These are phyloP conservation scores for Raphidocelis subcapitata DNA, from an alignment of 139 green algal genomes.

Conservation along the genomic window DNA sequence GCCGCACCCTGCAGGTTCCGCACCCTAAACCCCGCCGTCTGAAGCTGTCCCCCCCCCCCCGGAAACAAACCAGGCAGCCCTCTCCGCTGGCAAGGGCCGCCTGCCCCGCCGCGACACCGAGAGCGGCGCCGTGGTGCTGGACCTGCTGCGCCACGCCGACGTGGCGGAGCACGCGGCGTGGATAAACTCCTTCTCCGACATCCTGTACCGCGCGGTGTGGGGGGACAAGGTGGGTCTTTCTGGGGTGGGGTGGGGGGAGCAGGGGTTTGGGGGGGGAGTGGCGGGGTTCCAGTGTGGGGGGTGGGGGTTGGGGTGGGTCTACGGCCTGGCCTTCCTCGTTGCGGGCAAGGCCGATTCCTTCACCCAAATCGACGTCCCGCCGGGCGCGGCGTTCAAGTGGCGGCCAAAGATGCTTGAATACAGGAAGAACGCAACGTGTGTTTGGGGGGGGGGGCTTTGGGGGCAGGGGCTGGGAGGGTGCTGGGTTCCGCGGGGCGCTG, in stretches of 20 bases:
- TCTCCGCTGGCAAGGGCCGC: conserved; percentile 19
- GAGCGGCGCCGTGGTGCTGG: conserved; percentile 52
- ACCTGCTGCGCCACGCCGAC: conserved; percentile 47
- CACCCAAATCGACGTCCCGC: conserved; percentile 33
- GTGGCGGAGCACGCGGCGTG: conserved; percentile 43
- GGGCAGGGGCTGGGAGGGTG: too few relatives aligned
- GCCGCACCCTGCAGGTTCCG: not conserved
- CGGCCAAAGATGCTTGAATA: too few relatives aligned
- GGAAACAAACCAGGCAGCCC: not conserved
- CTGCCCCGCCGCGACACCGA: conserved; percentile 34
- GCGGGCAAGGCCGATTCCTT: conserved; percentile 50
- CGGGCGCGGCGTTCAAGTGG: too few relatives aligned
- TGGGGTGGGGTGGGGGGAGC: too few relatives aligned
- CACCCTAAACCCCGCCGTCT: not conserved
- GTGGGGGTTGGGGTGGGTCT: too few relatives aligned
- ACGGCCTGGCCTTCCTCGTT: conserved; percentile 43
- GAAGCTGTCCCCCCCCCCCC: not conserved
- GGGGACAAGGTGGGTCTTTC: too few relatives aligned
- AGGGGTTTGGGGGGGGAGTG: too few relatives aligned
- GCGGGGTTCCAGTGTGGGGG: conserved; percentile 20
- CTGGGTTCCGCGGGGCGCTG: too few relatives aligned
- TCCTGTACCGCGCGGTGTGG: conserved; percentile 27
- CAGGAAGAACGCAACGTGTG: too few relatives aligned
- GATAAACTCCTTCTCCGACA: conserved; percentile 41
- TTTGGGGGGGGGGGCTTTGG: too few relatives aligned